These are phyloP conservation scores for Diatrype stigma DNA, from an alignment of 2,329 filamentous ascomycete genomes.

Conservation along the genomic window DNA sequence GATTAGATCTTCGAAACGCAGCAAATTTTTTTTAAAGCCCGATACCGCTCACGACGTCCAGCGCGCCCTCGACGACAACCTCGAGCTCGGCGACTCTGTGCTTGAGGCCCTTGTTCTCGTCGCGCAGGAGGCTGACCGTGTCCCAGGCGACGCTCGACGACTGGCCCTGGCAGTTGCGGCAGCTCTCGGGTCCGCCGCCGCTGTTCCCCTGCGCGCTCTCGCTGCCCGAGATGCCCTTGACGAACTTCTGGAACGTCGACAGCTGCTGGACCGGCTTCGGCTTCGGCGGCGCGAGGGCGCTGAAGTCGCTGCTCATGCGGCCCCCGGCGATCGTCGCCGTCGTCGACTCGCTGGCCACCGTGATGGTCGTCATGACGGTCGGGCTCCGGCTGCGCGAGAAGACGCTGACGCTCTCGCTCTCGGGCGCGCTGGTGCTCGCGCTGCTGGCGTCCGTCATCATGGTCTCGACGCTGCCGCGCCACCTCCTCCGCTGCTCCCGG, in stretches of 20 bases:
- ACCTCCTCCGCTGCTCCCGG: conserved; percentile 40
- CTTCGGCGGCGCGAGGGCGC: conserved; percentile 16
- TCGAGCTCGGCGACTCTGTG: conserved; percentile 55
- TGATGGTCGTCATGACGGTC: conserved; percentile 37
- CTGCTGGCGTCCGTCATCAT: conserved; percentile 32
- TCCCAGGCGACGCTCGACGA: conserved; percentile 60
- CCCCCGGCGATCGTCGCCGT: conserved; percentile 2
- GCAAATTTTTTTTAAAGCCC: conserved; percentile 39
- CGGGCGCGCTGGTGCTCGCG: conserved; percentile 6
- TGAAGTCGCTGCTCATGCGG: conserved; percentile 3
- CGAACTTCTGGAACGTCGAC: conserved; percentile 44
- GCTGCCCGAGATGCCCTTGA: conserved; percentile 39
- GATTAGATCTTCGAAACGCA: too few species aligned
- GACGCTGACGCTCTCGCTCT: conserved; percentile 54
- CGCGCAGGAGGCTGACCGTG: conserved; percentile 56
- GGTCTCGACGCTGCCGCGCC: conserved; percentile 47
- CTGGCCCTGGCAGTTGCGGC: conserved; percentile 55
- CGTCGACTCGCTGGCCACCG: conserved; percentile 11
- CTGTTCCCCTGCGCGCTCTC: conserved; percentile 1
- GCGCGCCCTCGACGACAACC: conserved; percentile 54
- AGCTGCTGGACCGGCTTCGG: conserved; percentile 32
- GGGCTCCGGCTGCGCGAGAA: conserved; percentile 60
- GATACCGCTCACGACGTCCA: conserved; percentile 56
- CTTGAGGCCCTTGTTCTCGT: conserved; percentile 61
- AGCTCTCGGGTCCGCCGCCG: conserved; percentile 28